A percentile compares a stretch with the other conserved stretches of the same genome.
These are phyloP conservation scores for Discostella pseudostelligera DNA, from an alignment of 108 stramenopile species.

Conservation along the genomic window DNA sequence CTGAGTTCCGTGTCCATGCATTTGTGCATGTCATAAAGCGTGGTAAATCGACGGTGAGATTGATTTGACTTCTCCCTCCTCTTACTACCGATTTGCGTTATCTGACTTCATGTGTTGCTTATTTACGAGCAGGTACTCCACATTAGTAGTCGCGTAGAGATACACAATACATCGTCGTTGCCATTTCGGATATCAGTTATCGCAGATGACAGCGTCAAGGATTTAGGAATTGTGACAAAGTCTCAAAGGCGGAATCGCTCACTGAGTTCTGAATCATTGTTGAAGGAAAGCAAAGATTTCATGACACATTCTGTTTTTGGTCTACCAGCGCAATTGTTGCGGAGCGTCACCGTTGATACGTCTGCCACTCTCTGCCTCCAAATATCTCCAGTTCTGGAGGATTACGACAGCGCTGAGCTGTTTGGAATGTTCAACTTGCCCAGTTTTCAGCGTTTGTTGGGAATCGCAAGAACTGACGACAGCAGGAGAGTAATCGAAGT, in stretches of 20 bases:
- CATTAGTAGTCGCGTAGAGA: constrained; percentile 62
- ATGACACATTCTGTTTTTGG: constrained; percentile 46
- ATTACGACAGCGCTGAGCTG: constrained; percentile 11
- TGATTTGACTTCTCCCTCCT: background rate
- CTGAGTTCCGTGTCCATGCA: constrained; percentile 40
- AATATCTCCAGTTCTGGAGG: constrained; percentile 30
- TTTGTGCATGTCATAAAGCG: constrained; percentile 62
- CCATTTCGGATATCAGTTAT: constrained; percentile 57
- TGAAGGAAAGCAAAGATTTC: constrained; percentile 35
- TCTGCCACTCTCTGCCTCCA: constrained; percentile 39
- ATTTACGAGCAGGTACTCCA: constrained; percentile 56
- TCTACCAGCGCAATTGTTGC: constrained; percentile 38
- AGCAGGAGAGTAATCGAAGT: constrained; percentile 34
- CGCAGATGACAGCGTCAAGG: constrained; percentile 31
- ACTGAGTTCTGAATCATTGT: constrained; percentile 15
- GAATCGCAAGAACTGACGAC: constrained; percentile 32
- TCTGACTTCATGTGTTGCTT: background rate
- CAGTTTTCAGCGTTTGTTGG: constrained; percentile 28
- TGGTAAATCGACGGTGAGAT: constrained; percentile 76
- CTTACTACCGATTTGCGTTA: background rate
- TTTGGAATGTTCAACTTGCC: constrained; percentile 40
- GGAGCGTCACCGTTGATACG: constrained; percentile 32
- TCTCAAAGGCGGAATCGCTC: constrained; percentile 13
- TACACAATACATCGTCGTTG: constrained; percentile 60
- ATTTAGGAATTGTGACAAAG: constrained; percentile 41